phyloP scores from a whole-genome alignment of 148 eudicot species.

The Selenicereus undatus region DNA sequence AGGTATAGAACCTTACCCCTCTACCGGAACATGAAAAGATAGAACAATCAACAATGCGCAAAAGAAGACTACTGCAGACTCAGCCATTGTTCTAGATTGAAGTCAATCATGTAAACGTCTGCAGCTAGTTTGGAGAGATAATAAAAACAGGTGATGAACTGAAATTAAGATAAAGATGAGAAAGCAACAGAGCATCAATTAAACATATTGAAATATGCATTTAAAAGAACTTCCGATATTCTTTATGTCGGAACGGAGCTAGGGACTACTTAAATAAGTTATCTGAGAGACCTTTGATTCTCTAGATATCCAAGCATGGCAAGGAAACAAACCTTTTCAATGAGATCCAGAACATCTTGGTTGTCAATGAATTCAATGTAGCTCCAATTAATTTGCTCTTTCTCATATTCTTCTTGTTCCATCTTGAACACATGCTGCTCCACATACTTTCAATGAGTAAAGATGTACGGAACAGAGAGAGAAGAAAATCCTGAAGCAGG shows the following conservation, averaged over 20 bases:
- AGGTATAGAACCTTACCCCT: background rate
- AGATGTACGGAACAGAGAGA: conserved; percentile 9
- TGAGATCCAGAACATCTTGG: conserved; percentile 88
- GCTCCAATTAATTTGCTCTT: conserved; percentile 98
- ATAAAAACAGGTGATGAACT: background rate
- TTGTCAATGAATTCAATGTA: conserved; percentile 98
- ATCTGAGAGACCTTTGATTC: background rate
- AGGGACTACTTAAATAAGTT: background rate
- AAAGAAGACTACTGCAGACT: background rate
- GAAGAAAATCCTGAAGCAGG: conserved; percentile 3
- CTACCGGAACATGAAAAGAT: background rate
- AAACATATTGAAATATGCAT: background rate
- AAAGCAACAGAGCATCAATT: background rate
- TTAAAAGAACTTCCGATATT: background rate
- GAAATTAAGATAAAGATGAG: background rate
- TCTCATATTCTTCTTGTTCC: conserved; percentile 99
- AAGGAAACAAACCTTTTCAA: conserved; percentile 79
- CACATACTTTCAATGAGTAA: conserved; percentile 13
- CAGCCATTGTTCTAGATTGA: background rate
- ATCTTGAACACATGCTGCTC: conserved; percentile 96
- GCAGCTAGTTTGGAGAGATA: background rate
- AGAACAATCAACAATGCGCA: background rate
- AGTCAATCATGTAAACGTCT: background rate
- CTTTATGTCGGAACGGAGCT: too few species aligned
- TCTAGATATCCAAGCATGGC: background rate